Base-by-base conservation (phyloP, 2,329 filamentous ascomycete species). In the Aspergillus transmontanensis region DNA sequence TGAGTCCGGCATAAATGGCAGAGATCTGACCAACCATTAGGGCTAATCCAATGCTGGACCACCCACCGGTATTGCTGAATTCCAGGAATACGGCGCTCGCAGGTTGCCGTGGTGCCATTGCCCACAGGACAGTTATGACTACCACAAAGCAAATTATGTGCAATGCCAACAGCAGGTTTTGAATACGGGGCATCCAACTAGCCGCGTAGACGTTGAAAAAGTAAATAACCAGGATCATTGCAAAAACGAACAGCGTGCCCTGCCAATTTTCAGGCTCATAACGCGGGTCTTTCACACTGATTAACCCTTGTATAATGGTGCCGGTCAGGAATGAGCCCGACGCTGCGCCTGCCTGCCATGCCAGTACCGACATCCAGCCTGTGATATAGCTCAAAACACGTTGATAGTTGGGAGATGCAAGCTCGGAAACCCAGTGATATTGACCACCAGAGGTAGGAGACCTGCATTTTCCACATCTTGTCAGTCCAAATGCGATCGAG, bases 351-450 rank as follows among this genome's bases (percentile, higher is more conserved):
- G 82, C 80, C 67, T 84, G 83, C 82, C 82, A 85, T 11, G 78
- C 80, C 4, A 85, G 68, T 1, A 81, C 80, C 0, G 79, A 80
- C 73, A 84, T 81, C 83, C 83, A 85, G 4, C 83, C 79, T 51
- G 82, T 81, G 19, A 84, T 71, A 68, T 87, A 89, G 64, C 83
- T 86, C 1, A 87, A 74, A 41, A 83, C 80, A 61, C 83, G 85
- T 66, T 87, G 84, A 58, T 80, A 78, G 50, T 74, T 72, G 0
- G 72, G 75, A 0, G 84, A 81, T 0, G 83, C 80, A 63, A 86
- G 85, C 57, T 85, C 83, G 1, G 81, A 85, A 1, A 86, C 84
- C 84, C 84, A 87, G 66, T 86, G 84, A 64, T 87, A 87, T 67
- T 87, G 85, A 1, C 86, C 86, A 26, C 85, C 85, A 7, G 81